Percentiles rank a stretch among this genome's conserved stretches.
These are phyloP conservation scores for Didymella exigua DNA, from an alignment of 2,329 filamentous ascomycete species.

Conservation along the genomic window DNA sequence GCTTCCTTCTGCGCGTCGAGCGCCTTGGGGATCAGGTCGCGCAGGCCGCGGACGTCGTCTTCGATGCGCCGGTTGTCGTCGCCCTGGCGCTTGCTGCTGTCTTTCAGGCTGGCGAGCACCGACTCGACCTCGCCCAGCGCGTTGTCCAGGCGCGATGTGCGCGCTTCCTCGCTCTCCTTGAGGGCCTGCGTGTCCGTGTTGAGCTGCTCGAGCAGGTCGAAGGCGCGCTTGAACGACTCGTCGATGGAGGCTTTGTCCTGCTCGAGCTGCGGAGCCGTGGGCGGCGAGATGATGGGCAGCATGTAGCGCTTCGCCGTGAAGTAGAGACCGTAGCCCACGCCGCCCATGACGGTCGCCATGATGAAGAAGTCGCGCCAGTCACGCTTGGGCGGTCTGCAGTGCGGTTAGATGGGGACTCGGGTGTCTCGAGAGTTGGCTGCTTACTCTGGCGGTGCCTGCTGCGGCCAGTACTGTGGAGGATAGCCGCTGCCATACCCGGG, in stretches of 20 bases:
- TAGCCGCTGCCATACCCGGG: slow-evolving; percentile 58
- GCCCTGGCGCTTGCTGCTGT: slow-evolving; percentile 78
- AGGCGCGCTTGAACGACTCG: slow-evolving; percentile 90
- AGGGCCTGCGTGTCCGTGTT: slow-evolving; percentile 86
- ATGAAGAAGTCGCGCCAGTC: slow-evolving; percentile 99
- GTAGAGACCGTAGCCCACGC: slow-evolving; percentile 87
- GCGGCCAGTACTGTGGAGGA: slow-evolving; percentile 58
- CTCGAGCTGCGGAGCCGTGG: slow-evolving; percentile 90
- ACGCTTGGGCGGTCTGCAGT: slow-evolving; percentile 65
- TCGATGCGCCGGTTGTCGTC: slow-evolving; percentile 85
- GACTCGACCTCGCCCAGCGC: slow-evolving; percentile 83
- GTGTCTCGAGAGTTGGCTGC: slow-evolving; percentile 11
- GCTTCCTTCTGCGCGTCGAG: slow-evolving; percentile 85
- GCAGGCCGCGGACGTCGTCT: slow-evolving; percentile 81
- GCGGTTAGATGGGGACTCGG: slow-evolving; percentile 19
- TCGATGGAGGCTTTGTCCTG: slow-evolving; percentile 93
- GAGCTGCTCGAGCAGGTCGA: slow-evolving; percentile 88
- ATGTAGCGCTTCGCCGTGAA: slow-evolving; percentile 88
- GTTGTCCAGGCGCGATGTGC: slow-evolving; percentile 81
- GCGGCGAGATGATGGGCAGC: slow-evolving; percentile 86
- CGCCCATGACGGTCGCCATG: slow-evolving; percentile 93
- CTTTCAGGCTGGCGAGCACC: slow-evolving; percentile 81
- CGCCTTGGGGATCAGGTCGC: slow-evolving; percentile 85
- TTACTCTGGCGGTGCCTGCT: slow-evolving; percentile 61
- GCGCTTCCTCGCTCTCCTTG: slow-evolving; percentile 82